These are phyloP conservation scores for Agaricus subrufescens DNA, from an alignment of 768 basidiomycete genomes.

Conservation along the genomic window DNA sequence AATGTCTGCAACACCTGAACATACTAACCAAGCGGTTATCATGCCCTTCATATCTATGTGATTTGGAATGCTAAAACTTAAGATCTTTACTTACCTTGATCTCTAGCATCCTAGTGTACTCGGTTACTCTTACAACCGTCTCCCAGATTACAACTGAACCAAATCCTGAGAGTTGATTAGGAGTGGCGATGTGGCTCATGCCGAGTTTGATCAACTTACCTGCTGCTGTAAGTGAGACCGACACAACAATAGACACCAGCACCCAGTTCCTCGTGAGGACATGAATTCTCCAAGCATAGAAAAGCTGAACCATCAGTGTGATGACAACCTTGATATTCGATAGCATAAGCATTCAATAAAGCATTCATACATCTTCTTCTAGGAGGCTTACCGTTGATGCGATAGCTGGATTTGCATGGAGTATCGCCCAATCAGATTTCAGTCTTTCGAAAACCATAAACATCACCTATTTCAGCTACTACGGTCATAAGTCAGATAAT, in stretches of 20 bases:
- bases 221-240: constrained; percentile 14
- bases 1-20: constrained; percentile 34
- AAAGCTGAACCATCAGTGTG: constrained; percentile 38
- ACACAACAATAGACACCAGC: constrained; percentile 13
- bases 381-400: too few species aligned
- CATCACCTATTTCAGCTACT: too few species aligned
- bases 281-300: constrained; percentile 36
- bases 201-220: constrained; percentile 7
- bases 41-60: constrained; percentile 10
- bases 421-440: too few species aligned
- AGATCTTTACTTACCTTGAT: neutral
- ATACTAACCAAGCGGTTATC: constrained; percentile 35
- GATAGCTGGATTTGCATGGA: too few species aligned
- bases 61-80: neutral
- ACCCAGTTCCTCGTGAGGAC: constrained; percentile 20
- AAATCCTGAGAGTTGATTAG: constrained; percentile 15
- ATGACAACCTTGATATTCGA: constrained; percentile 32
- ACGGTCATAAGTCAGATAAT: too few species aligned
- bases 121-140: too few species aligned
- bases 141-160: constrained; percentile 20
- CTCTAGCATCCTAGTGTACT: too few species aligned
- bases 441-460: too few species aligned
- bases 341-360: too few species aligned
- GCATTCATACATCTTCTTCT: too few species aligned
- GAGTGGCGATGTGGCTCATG: too few species aligned